These are phyloP conservation scores for Ormosia emarginata DNA, from an alignment of 306 rosid genomes.

Conservation along the genomic window DNA sequence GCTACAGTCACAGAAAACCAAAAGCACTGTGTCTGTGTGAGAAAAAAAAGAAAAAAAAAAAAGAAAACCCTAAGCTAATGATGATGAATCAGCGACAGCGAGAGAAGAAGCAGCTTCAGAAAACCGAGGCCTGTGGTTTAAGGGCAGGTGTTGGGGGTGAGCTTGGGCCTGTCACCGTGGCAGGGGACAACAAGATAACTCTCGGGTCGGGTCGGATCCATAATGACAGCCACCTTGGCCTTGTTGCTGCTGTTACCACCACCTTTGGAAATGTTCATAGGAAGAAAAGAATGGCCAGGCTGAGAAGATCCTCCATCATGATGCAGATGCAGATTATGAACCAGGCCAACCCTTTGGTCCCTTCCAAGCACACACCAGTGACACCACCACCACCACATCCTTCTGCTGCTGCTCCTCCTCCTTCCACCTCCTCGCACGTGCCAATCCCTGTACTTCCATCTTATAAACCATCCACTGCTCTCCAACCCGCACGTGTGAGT, in stretches of 20 bases:
- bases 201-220: conserved; percentile 46
- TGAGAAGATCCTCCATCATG: conserved; percentile 49
- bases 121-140: conserved; percentile 59
- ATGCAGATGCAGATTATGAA: background rate
- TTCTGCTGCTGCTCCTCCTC: background rate
- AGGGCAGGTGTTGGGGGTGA: conserved; percentile 62
- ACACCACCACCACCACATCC: background rate
- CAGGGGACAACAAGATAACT: conserved; percentile 29
- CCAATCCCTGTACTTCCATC: conserved; percentile 15
- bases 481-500: conserved; percentile 65
- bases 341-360: conserved; percentile 13
- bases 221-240: conserved; percentile 22
- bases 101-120: conserved; percentile 30
- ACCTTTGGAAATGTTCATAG: conserved; percentile 42
- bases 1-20: conserved; percentile 58
- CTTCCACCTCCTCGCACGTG: conserved; percentile 45
- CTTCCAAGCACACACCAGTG: background rate
- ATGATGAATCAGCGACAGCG: conserved; percentile 47
- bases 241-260: conserved; percentile 35
- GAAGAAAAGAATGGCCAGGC: conserved; percentile 76
- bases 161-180: conserved; percentile 31
- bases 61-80: conserved; percentile 36
- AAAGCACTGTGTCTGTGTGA: conserved; percentile 1
- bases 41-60: too few species aligned
- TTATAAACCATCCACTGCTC: background rate